A percentile compares a stretch with the other conserved stretches of the same genome.
Evolutionary conservation across 495 filamentous ascomycete genomes (phyloP).

Genomic region (Apodospora peruviana): DNA sequence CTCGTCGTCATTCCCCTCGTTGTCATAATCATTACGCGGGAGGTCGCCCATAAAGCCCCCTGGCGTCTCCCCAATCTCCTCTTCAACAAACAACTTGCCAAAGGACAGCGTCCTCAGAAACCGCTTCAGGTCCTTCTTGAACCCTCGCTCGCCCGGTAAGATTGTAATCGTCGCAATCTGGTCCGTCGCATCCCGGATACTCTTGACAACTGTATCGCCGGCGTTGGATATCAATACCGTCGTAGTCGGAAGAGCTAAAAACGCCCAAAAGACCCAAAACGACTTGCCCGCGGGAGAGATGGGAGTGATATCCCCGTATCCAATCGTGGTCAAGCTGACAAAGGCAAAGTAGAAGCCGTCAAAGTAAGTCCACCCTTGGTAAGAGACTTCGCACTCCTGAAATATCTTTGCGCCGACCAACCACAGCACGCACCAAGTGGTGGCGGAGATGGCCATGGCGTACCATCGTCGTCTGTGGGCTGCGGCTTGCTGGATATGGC

Average conservation of each 20-base stretch:
- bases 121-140: constrained; percentile 35
- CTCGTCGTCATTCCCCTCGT: constrained; percentile 13
- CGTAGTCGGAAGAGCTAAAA: constrained; percentile 75
- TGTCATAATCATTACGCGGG: constrained; percentile 15
- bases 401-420: constrained; percentile 74
- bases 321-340: constrained; percentile 73
- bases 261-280: constrained; percentile 87
- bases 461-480: constrained; percentile 61
- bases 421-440: constrained; percentile 70
- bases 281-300: constrained; percentile 65
- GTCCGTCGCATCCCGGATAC: constrained; percentile 62
- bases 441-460: constrained; percentile 56
- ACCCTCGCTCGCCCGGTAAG: constrained; percentile 60
- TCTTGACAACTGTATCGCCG: constrained; percentile 70
- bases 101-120: constrained; percentile 29
- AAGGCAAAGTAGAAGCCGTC: constrained; percentile 75
- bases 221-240: constrained; percentile 84
- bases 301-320: constrained; percentile 74
- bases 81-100: constrained; percentile 29
- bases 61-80: constrained; percentile 24
- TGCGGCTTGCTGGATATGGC: constrained; percentile 64
- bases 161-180: constrained; percentile 70
- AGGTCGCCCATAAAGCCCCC: constrained; percentile 41
- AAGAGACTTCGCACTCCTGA: constrained; percentile 34
- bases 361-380: constrained; percentile 72